phyloP scores from a whole-genome alignment of 225 moss, liverwort and hornwort genomes.

The Marchantia polymorpha region DNA sequence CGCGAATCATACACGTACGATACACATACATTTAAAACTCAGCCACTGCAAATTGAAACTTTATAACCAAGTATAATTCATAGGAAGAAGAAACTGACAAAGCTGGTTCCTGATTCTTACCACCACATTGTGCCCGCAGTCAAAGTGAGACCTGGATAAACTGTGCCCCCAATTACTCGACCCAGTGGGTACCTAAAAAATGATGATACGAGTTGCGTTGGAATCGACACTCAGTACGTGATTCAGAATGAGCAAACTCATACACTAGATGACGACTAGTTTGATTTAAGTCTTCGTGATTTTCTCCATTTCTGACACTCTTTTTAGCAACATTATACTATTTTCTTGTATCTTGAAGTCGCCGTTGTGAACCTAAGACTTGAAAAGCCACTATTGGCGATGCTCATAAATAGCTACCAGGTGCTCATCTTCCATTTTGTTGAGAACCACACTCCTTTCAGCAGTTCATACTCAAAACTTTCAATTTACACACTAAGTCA shows the following conservation, averaged over 20 bases:
- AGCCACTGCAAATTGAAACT: neutral
- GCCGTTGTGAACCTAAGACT: no score
- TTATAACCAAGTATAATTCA: neutral
- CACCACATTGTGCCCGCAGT: conserved; percentile 98
- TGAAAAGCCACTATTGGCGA: no score
- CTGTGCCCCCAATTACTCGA: conserved; percentile 96
- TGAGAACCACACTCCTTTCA: no score
- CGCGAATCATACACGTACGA: neutral
- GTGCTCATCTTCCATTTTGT: no score
- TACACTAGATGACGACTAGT: neutral
- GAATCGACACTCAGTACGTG: neutral
- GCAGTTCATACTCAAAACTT: no score
- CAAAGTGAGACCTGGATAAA: conserved; percentile 93
- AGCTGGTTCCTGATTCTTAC: conserved; percentile 44
- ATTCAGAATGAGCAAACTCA: neutral
- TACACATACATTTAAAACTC: neutral
- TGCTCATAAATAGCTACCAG: no score
- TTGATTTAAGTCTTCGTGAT: no score
- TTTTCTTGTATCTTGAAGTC: no score
- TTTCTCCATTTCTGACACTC: no score
- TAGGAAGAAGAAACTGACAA: neutral
- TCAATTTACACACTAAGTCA: no score
- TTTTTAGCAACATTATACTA: no score
- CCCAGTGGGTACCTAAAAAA: conserved; percentile 86
- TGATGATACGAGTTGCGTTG: neutral